These are phyloP conservation scores for Coniochaeta ligniaria DNA, from an alignment of 2,329 filamentous ascomycete species.

Conservation along the genomic window DNA sequence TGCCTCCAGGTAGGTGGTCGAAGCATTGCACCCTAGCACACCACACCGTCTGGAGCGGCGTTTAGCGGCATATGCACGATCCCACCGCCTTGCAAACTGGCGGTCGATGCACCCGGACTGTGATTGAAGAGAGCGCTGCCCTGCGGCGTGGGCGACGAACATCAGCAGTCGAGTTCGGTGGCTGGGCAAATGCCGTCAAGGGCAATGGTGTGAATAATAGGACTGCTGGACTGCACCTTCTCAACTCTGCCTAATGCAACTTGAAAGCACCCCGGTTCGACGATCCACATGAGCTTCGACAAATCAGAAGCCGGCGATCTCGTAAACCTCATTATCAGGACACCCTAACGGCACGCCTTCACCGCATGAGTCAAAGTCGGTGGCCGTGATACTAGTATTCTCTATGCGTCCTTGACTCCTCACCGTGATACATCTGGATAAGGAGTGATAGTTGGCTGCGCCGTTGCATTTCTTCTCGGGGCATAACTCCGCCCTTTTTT, in stretches of 20 bases:
- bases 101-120: neutral
- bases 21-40: neutral
- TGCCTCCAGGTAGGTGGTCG: no score
- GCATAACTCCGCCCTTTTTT: neutral
- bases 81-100: neutral
- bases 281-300: neutral
- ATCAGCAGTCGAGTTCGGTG: neutral
- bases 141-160: neutral
- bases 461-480: neutral
- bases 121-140: neutral
- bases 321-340: neutral
- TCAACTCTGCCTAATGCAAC: conserved; percentile 9
- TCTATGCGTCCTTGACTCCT: neutral
- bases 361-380: conserved; percentile 10
- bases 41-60: neutral
- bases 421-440: neutral
- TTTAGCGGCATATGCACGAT: neutral
- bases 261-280: neutral
- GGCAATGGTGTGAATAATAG: neutral
- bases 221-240: conserved; percentile 5
- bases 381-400: neutral
- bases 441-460: neutral
- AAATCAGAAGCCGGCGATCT: neutral
- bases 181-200: neutral
- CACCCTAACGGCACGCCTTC: neutral